Evolutionary conservation across 2,329 filamentous ascomycete species (phyloP).

Genomic region (Coleophoma cylindrospora): DNA sequence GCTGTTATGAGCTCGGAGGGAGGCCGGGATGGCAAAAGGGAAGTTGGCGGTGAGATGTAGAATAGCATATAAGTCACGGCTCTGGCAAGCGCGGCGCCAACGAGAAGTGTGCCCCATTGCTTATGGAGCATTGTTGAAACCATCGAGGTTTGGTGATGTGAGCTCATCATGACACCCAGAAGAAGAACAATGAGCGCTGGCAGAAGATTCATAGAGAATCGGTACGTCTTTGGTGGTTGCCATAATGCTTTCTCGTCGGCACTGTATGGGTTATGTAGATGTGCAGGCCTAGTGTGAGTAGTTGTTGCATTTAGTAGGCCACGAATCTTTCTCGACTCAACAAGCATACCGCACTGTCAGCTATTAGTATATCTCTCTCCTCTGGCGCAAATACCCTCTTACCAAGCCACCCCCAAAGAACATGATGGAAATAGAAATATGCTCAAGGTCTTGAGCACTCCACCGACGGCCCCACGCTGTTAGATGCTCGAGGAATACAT

Average conservation of each 20-base stretch:
- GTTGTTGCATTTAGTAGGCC: conserved; percentile 57
- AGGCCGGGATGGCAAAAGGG: conserved; percentile 74
- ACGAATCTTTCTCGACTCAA: conserved; percentile 70
- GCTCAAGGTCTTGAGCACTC: conserved; percentile 79
- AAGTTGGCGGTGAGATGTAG: conserved; percentile 76
- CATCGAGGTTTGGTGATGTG: conserved; percentile 71
- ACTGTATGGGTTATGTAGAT: too few species aligned
- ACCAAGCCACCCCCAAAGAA: conserved; percentile 91
- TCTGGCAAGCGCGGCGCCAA: conserved; percentile 74
- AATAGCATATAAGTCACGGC: conserved; percentile 73
- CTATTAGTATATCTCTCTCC: conserved; percentile 11
- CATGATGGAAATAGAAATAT: conserved; percentile 86
- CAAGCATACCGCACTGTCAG: conserved; percentile 69
- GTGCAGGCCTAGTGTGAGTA: conserved; percentile 16
- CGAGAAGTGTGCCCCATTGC: conserved; percentile 85
- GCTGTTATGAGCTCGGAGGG: conserved; percentile 84
- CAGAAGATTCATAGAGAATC: conserved; percentile 79
- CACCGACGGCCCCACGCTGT: conserved; percentile 66
- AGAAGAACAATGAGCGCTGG: conserved; percentile 83
- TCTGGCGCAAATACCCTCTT: conserved; percentile 29
- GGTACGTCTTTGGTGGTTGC: conserved; percentile 59
- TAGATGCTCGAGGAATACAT: conserved; percentile 90
- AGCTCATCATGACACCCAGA: conserved; percentile 91
- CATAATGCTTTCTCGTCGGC: conserved; percentile 22
- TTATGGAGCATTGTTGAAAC: conserved; percentile 87